Conservation (phyloP, 108 stramenopile species). For the Skeletonema tropicum region DNA sequence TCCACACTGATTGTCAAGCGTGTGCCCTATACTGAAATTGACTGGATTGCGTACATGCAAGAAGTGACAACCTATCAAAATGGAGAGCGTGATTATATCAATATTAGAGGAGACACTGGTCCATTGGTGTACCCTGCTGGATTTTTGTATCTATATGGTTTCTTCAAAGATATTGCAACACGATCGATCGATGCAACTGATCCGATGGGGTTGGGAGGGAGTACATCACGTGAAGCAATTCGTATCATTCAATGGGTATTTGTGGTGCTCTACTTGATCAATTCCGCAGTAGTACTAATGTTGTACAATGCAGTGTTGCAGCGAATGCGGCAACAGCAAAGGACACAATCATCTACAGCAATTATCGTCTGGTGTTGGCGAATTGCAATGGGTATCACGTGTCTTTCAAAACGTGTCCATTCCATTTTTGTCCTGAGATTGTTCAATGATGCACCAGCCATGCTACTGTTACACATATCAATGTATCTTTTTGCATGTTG, state of each 20-base stretch:
- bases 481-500: constrained; percentile 75
- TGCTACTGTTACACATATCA: constrained; percentile 83
- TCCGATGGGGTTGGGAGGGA: constrained; percentile 22
- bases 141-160: constrained; percentile 90
- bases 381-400: constrained; percentile 71
- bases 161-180: constrained; percentile 70
- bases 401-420: constrained; percentile 91
- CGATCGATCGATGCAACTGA: constrained; percentile 27
- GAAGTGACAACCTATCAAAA: constrained; percentile 85
- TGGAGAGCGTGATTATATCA: constrained; percentile 90
- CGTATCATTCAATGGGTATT: constrained; percentile 84
- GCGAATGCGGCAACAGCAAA: constrained; percentile 26
- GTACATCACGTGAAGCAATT: constrained; percentile 55
- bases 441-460: constrained; percentile 97
- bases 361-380: constrained; percentile 71
- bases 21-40: constrained; percentile 97
- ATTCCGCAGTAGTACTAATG: constrained; percentile 64
- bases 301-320: constrained; percentile 69
- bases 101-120: constrained; percentile 92
- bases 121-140: constrained; percentile 98
- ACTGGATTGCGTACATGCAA: constrained; percentile 98
- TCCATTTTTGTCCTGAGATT: constrained; percentile 96
- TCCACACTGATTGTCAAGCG: constrained; percentile 64
- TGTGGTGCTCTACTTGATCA: constrained; percentile 74
- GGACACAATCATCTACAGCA: constrained; percentile 3